Conservation (phyloP, 73 alveolate species). For the Symbiodinium pilosum region DNA sequence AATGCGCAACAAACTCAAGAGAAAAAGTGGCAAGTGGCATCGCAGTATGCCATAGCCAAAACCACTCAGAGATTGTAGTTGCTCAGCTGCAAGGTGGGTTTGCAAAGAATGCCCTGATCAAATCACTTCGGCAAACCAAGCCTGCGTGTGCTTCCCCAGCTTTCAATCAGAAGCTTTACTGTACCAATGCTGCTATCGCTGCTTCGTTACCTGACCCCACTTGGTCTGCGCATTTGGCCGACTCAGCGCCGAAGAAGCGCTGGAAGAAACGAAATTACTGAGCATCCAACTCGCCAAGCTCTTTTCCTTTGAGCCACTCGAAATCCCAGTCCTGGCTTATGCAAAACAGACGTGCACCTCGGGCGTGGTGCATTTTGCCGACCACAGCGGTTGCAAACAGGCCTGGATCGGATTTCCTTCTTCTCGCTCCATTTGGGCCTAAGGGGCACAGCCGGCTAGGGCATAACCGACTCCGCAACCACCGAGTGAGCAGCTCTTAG, state of each 20-base stretch:
- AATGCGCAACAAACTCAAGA: not conserved
- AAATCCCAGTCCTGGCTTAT: constrained; percentile 50
- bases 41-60: not conserved
- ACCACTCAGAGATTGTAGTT: too few relatives aligned
- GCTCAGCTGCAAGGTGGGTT: too few relatives aligned
- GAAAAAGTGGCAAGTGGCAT: not conserved
- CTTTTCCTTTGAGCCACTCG: constrained; percentile 76
- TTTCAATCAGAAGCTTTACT: too few relatives aligned
- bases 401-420: constrained; percentile 64
- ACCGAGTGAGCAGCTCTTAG: not conserved
- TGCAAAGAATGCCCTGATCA: too few relatives aligned
- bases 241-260: not conserved
- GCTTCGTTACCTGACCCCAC: too few relatives aligned
- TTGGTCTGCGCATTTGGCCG: too few relatives aligned
- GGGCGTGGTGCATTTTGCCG: not conserved
- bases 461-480: not conserved
- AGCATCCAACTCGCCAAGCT: not conserved
- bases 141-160: too few relatives aligned
- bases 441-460: not conserved
- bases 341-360: not conserved
- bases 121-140: too few relatives aligned
- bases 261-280: not conserved
- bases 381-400: not conserved
- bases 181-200: too few relatives aligned
- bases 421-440: constrained; percentile 19